These are phyloP conservation scores for Stromatinia cepivora DNA, from an alignment of 2,329 filamentous ascomycete species.

Conservation along the genomic window DNA sequence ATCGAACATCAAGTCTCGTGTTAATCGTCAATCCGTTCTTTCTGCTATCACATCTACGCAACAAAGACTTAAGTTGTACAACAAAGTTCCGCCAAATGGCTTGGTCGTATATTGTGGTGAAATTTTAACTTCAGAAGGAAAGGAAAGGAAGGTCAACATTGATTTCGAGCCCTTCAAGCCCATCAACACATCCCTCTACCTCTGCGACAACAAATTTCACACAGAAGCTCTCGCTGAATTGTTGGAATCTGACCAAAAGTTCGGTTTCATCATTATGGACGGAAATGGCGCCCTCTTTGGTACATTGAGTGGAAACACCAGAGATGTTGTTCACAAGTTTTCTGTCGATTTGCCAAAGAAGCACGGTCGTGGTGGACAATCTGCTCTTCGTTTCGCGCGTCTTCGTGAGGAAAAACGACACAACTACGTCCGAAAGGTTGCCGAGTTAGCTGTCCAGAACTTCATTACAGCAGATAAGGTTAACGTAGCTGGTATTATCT, in stretches of 20 bases:
- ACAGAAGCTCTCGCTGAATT: slow-evolving; percentile 96
- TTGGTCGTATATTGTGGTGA: slow-evolving; percentile 99
- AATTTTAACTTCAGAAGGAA: slow-evolving; percentile 98
- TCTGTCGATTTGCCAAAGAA: slow-evolving; percentile 99
- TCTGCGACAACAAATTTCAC: slow-evolving; percentile 99
- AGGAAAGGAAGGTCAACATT: slow-evolving; percentile 99
- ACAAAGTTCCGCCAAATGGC: slow-evolving; percentile 96
- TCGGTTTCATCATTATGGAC: slow-evolving; percentile 99
- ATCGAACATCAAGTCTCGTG: slow-evolving; percentile 99
- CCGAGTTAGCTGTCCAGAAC: slow-evolving; percentile 96
- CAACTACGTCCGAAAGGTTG: slow-evolving; percentile 99
- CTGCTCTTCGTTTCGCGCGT: slow-evolving; percentile 98
- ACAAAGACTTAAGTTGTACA: slow-evolving; percentile 98
- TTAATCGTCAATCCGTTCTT: slow-evolving; percentile 96
- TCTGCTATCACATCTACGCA: slow-evolving; percentile 99
- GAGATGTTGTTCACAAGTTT: slow-evolving; percentile 97
- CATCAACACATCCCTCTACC: slow-evolving; percentile 98
- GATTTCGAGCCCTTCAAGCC: slow-evolving; percentile 99
- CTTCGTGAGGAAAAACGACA: slow-evolving; percentile 99
- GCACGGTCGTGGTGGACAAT: slow-evolving; percentile 99
- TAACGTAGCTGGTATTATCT: slow-evolving; percentile 92
- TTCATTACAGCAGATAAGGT: slow-evolving; percentile 99
- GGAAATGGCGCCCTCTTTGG: slow-evolving; percentile 98
- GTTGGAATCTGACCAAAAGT: slow-evolving; percentile 97
- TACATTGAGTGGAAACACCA: slow-evolving; percentile 94